Evolutionary conservation across 2,329 filamentous ascomycete genomes (phyloP).

Genomic region (Dactylellina parvicollis): DNA sequence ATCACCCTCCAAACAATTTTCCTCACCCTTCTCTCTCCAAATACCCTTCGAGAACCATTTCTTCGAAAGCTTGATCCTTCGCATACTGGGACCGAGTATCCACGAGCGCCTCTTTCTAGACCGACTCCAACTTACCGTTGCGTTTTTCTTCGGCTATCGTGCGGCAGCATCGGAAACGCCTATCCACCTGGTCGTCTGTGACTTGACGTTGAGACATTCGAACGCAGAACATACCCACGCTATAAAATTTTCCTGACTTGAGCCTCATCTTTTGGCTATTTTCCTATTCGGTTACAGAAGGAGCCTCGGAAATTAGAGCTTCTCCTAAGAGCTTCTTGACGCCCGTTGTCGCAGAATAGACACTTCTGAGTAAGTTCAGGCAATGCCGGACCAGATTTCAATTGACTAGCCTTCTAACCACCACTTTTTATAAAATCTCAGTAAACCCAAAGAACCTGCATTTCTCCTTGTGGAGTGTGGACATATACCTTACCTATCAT

Average conservation of each 20-base stretch:
- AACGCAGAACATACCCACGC: slow-evolving; percentile 1
- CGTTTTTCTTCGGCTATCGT: slow-evolving; percentile 14
- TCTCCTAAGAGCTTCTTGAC: neutral
- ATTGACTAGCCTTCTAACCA: neutral
- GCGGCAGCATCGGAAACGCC: neutral
- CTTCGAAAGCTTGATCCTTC: slow-evolving; percentile 15
- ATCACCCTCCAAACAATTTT: neutral
- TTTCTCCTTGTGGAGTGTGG: slow-evolving; percentile 2
- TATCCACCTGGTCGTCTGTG: slow-evolving; percentile 13
- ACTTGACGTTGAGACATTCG: neutral
- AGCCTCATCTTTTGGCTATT: neutral
- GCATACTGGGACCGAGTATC: slow-evolving; percentile 2
- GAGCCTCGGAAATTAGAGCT: slow-evolving; percentile 19
- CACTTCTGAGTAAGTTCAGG: slow-evolving; percentile 14
- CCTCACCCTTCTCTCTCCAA: slow-evolving; percentile 8
- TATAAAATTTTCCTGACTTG: neutral
- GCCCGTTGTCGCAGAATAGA: neutral
- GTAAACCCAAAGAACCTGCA: slow-evolving; percentile 12
- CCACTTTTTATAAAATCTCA: neutral
- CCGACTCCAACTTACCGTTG: neutral
- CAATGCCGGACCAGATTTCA: neutral
- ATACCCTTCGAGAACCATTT: neutral
- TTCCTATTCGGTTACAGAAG: neutral
- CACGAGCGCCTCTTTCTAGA: neutral
- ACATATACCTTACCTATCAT: slow-evolving; percentile 19